Conservation (phyloP, 495 filamentous ascomycete species). For the Tuber umbilicatum region DNA sequence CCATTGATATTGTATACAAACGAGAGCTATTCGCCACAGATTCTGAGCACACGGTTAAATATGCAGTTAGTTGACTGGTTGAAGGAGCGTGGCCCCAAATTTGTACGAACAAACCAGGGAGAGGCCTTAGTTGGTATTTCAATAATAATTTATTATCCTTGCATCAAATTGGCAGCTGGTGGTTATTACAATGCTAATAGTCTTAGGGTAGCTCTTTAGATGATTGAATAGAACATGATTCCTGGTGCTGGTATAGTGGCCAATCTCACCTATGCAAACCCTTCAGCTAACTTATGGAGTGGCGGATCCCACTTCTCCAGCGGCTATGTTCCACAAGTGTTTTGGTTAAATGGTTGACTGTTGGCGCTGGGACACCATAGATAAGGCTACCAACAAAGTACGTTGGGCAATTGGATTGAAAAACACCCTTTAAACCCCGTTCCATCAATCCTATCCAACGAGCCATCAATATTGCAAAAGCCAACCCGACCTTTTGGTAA, state of each 20-base stretch:
- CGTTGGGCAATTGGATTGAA: conserved; percentile 86
- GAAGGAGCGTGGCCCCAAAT: conserved; percentile 80
- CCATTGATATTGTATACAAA: conserved; percentile 88
- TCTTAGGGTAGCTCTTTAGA: conserved; percentile 78
- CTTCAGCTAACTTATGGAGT: conserved; percentile 89
- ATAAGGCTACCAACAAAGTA: conserved; percentile 87
- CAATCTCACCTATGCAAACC: conserved; percentile 86
- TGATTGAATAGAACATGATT: conserved; percentile 82
- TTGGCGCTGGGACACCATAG: conserved; percentile 60
- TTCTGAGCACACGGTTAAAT: conserved; percentile 83
- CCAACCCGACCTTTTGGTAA: conserved; percentile 82
- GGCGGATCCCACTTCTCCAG: conserved; percentile 89
- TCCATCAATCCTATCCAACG: conserved; percentile 80
- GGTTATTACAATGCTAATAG: conserved; percentile 81
- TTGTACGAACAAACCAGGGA: conserved; percentile 83
- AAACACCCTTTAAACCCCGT: conserved; percentile 79
- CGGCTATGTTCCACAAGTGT: conserved; percentile 78
- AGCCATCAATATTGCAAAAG: conserved; percentile 86
- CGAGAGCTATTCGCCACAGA: conserved; percentile 93
- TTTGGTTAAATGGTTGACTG: conserved; percentile 88
- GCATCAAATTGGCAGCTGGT: conserved; percentile 49
- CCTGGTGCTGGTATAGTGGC: conserved; percentile 86
- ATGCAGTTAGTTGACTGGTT: conserved; percentile 83
- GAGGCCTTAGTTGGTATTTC: conserved; percentile 76
- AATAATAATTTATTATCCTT: too few relatives aligned